Evolutionary conservation across 768 basidiomycete species (phyloP).

Genomic region (Trametes cingulata): DNA sequence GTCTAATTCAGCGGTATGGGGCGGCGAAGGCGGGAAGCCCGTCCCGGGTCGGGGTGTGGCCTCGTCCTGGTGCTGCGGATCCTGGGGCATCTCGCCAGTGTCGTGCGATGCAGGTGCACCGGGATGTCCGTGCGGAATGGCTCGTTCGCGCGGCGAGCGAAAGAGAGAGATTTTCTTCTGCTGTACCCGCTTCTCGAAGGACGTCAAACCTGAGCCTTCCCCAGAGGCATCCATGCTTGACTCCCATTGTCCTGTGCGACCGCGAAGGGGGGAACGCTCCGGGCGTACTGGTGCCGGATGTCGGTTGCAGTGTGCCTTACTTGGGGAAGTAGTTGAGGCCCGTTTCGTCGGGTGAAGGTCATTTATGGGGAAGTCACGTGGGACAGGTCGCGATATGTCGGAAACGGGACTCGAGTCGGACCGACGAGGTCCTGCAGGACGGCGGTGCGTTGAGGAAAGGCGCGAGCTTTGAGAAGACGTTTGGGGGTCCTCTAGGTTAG

Average conservation of each 20-base stretch:
- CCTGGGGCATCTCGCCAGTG: no score
- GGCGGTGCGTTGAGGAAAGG: not conserved
- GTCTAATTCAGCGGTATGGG: no score
- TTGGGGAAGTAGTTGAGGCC: not conserved
- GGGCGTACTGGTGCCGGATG: conserved; percentile 2
- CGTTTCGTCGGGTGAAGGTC: not conserved
- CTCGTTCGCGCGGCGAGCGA: not conserved
- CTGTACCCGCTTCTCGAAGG: conserved; percentile 20
- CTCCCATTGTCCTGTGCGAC: not conserved
- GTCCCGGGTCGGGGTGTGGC: conserved; percentile 19
- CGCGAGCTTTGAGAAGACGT: not conserved
- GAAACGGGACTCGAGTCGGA: not conserved
- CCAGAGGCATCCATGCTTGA: not conserved
- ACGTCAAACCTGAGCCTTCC: conserved; percentile 4
- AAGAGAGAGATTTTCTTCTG: conserved; percentile 19
- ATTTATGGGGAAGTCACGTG: not conserved
- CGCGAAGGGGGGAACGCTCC: conserved; percentile 4
- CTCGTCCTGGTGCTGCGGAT: not conserved
- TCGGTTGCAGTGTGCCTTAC: not conserved
- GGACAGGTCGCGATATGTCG: not conserved
- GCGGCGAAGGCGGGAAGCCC: no score
- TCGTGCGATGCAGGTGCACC: no score
- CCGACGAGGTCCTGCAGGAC: not conserved
- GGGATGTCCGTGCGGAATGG: no score
- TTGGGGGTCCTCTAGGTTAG: not conserved